Evolutionary conservation across 2,329 filamentous ascomycete species (phyloP).

Genomic region (Neoascochyta sp.): DNA sequence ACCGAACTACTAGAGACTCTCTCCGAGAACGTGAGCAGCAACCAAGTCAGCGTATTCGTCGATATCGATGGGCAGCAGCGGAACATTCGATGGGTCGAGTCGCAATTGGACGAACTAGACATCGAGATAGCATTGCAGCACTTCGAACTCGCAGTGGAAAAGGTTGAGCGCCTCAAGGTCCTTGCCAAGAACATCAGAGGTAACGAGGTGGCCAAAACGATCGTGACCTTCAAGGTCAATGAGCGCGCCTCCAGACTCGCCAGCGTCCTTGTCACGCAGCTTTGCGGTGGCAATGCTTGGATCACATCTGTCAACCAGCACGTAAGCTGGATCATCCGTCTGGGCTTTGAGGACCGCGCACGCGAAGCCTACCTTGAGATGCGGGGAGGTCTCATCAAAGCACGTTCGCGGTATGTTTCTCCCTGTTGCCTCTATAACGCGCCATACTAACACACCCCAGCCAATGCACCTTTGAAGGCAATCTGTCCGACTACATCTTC

Average conservation of each 20-base stretch:
- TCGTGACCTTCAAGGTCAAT: conserved; percentile 87
- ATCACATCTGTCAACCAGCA: conserved; percentile 74
- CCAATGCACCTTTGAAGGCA: conserved; percentile 92
- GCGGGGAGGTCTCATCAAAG: conserved; percentile 72
- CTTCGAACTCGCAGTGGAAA: conserved; percentile 78
- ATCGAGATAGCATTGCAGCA: conserved; percentile 90
- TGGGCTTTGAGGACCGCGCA: conserved; percentile 88
- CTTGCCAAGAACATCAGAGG: conserved; percentile 77
- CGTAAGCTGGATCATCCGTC: conserved; percentile 75
- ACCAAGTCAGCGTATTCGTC: conserved; percentile 71
- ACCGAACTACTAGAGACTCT: conserved; percentile 74
- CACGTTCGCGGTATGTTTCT: conserved; percentile 66
- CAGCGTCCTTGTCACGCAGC: conserved; percentile 68
- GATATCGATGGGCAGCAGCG: conserved; percentile 97
- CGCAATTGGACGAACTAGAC: conserved; percentile 91
- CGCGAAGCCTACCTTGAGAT: conserved; percentile 82
- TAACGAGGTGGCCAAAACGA: conserved; percentile 83
- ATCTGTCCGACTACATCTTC: conserved; percentile 89
- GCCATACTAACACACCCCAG: conserved; percentile 46
- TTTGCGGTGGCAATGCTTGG: conserved; percentile 74
- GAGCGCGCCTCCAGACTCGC: conserved; percentile 77
- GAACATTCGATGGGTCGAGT: conserved; percentile 92
- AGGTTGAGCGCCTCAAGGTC: conserved; percentile 79
- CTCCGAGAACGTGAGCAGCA: conserved; percentile 65
- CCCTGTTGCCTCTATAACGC: background rate